phyloP scores from a whole-genome alignment of 176 grass and related monocot species.

The Oryza glaberrima region DNA sequence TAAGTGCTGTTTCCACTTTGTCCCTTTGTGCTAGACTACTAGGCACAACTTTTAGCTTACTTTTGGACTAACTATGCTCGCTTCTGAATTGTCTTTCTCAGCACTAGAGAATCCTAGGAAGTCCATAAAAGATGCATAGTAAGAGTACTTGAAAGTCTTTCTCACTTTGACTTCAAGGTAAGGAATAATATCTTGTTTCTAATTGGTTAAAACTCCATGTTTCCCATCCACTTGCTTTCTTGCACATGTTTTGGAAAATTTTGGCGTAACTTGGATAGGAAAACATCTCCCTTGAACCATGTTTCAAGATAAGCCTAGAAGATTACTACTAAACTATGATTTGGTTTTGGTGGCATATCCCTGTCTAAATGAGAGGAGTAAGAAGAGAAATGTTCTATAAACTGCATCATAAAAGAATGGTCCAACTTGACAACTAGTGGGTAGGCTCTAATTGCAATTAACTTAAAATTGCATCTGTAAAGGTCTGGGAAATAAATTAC shows the following conservation, averaged over 20 bases:
- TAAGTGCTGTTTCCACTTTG: constrained; percentile 1
- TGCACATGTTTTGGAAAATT: neutral
- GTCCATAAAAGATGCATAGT: constrained; percentile 17
- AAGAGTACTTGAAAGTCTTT: constrained; percentile 22
- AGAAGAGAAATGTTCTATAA: neutral
- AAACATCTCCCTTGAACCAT: neutral
- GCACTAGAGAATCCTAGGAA: constrained; percentile 26
- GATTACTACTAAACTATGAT: neutral
- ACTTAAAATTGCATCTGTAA: neutral
- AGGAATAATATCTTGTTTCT: neutral
- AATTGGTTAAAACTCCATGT: constrained; percentile 16
- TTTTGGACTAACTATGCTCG: constrained; percentile 17
- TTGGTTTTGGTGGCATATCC: constrained; percentile 6
- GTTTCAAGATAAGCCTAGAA: constrained; percentile 1
- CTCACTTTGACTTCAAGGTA: neutral
- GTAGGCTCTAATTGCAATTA: neutral
- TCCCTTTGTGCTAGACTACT: constrained; percentile 3
- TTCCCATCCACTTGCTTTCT: constrained; percentile 22
- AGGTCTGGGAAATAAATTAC: constrained; percentile 38
- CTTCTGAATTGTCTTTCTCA: constrained; percentile 5
- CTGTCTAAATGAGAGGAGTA: constrained; percentile 13
- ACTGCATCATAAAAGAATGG: neutral
- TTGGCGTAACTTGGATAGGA: neutral
- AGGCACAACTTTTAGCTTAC: neutral
- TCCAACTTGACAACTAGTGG: neutral